Percentiles rank a stretch among this genome's conserved stretches.
Evolutionary conservation across 805 yeast species (phyloP).

Genomic region (Danielia reshetovae): DNA sequence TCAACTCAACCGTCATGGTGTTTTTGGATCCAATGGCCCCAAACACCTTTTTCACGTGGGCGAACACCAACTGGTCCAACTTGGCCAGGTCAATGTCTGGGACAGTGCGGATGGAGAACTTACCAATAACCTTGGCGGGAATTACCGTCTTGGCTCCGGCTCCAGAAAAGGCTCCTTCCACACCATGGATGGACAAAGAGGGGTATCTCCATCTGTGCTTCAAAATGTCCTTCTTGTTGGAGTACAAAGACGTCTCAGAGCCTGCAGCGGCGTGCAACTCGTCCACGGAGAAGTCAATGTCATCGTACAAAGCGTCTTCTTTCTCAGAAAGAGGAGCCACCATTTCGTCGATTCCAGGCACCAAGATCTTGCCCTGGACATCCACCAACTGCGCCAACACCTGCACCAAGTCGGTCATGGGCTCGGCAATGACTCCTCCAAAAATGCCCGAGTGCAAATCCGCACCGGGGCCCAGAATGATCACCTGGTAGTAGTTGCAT

Average conservation of each 20-base stretch:
- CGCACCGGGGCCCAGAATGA: slow-evolving; percentile 87
- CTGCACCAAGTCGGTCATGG: slow-evolving; percentile 87
- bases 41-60: slow-evolving; percentile 65
- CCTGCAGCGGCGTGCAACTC: slow-evolving; percentile 90
- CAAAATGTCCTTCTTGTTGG: slow-evolving; percentile 76
- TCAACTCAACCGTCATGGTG: slow-evolving; percentile 62
- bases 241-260: slow-evolving; percentile 74
- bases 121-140: slow-evolving; percentile 91
- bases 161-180: slow-evolving; percentile 95
- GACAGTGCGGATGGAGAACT: slow-evolving; percentile 95
- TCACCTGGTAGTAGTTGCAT: slow-evolving; percentile 84
- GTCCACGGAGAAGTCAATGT: slow-evolving; percentile 76
- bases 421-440: slow-evolving; percentile 97
- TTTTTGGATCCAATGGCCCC: slow-evolving; percentile 73
- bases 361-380: slow-evolving; percentile 73
- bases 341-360: slow-evolving; percentile 90
- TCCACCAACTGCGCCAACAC: slow-evolving; percentile 76
- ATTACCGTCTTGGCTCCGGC: slow-evolving; percentile 98
- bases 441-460: slow-evolving; percentile 96
- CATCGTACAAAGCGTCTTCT: slow-evolving; percentile 77
- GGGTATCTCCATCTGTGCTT: slow-evolving; percentile 99
- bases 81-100: slow-evolving; percentile 84
- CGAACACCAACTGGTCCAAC: slow-evolving; percentile 72
- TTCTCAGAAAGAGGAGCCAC: slow-evolving; percentile 86
- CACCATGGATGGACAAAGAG: slow-evolving; percentile 91